Conservation (phyloP, 2,329 filamentous ascomycete genomes). For the Xylogone sp. region DNA sequence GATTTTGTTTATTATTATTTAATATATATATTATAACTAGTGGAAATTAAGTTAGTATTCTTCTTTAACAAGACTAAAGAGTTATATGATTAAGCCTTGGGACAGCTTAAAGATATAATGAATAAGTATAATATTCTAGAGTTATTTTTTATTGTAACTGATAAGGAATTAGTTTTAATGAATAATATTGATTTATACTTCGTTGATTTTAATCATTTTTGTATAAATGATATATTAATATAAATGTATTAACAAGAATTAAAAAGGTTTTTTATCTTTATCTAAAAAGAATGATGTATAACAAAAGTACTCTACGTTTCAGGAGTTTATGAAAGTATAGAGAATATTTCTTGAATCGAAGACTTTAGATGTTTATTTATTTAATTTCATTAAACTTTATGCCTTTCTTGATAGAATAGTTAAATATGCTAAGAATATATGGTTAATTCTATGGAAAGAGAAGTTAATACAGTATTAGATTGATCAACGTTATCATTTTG, state of each 20-base stretch:
- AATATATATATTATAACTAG: too few species aligned
- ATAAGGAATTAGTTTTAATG: neutral
- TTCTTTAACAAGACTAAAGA: neutral
- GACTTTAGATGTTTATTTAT: neutral
- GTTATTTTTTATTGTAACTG: too few species aligned
- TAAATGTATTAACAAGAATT: slow-evolving; percentile 1
- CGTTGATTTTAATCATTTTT: neutral
- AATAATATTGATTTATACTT: neutral
- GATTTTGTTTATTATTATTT: too few species aligned
- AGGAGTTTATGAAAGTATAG: neutral
- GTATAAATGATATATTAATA: neutral
- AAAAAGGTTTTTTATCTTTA: neutral
- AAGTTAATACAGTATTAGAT: slow-evolving; percentile 2
- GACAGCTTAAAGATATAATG: neutral
- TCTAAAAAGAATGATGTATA: neutral
- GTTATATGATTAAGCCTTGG: neutral
- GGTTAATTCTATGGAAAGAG: neutral
- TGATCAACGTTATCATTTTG: neutral
- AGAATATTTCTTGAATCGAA: neutral
- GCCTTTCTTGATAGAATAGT: neutral
- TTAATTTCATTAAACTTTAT: neutral
- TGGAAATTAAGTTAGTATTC: neutral
- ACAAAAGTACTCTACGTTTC: neutral
- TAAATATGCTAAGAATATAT: neutral
- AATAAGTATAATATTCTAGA: neutral